Conservation (phyloP, 2,329 filamentous ascomycete genomes). For the Microsporum ferrugineum region DNA sequence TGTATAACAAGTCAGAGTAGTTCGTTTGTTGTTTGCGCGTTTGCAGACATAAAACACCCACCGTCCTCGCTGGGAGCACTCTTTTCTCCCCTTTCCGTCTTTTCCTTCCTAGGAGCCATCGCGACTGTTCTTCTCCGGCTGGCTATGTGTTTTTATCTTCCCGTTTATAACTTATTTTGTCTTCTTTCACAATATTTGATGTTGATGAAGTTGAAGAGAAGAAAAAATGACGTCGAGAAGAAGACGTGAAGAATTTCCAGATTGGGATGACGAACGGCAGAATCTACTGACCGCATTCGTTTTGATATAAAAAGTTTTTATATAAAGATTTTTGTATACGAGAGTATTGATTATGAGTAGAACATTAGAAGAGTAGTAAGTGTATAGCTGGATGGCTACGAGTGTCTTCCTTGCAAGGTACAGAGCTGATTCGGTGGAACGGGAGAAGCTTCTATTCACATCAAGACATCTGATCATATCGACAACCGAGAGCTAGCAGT, state of each 20-base stretch:
- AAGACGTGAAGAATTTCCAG: background rate
- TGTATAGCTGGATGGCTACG: no score
- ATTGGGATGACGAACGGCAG: background rate
- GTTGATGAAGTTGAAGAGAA: background rate
- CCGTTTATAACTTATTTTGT: background rate
- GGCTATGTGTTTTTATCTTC: background rate
- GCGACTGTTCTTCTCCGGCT: background rate
- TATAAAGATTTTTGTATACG: background rate
- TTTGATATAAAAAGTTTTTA: background rate
- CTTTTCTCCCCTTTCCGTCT: conserved; percentile 16
- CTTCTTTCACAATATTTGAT: background rate
- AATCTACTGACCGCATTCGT: background rate
- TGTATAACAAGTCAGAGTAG: background rate
- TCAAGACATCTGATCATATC: background rate
- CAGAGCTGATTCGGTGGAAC: background rate
- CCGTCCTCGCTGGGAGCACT: conserved; percentile 19
- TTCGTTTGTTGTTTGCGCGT: background rate
- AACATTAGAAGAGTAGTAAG: no score
- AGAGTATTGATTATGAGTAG: background rate
- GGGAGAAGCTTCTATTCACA: background rate
- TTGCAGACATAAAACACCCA: conserved; percentile 12
- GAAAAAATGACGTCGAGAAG: background rate
- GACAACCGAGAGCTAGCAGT: background rate
- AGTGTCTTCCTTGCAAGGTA: background rate
- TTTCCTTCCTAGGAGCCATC: conserved; percentile 33